phyloP scores from a whole-genome alignment of 1,284 basidiomycete genomes.

The Ustilago crameri region DNA sequence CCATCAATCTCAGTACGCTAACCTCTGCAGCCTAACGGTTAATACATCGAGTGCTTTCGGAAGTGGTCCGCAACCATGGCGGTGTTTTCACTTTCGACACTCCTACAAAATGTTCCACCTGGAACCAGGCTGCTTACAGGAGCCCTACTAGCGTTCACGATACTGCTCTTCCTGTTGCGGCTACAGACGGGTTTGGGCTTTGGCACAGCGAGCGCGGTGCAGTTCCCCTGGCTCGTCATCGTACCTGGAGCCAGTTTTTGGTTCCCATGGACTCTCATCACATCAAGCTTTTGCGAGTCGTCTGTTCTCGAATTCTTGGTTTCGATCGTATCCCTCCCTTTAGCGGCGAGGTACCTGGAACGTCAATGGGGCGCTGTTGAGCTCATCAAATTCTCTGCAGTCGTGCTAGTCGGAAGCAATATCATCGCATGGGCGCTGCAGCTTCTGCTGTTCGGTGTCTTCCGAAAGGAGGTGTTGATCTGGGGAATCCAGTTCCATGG shows the following conservation, averaged over 20 bases:
- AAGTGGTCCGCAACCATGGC: constrained; percentile 29
- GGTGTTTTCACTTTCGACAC: constrained; percentile 48
- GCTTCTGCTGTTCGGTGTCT: constrained; percentile 53
- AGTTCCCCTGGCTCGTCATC: constrained; percentile 81
- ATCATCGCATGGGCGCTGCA: constrained; percentile 61
- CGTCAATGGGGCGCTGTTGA: constrained; percentile 90
- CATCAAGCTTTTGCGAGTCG: constrained; percentile 85
- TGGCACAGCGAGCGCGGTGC: constrained; percentile 70
- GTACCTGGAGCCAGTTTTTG: constrained; percentile 84
- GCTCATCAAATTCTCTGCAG: constrained; percentile 83
- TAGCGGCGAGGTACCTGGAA: constrained; percentile 89
- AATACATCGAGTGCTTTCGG: neutral
- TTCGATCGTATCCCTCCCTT: constrained; percentile 81
- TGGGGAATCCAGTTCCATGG: constrained; percentile 90
- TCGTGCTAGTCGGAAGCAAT: constrained; percentile 70
- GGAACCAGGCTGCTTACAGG: constrained; percentile 43
- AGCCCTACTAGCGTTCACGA: constrained; percentile 40
- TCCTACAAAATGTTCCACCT: constrained; percentile 42
- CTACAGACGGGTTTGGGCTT: constrained; percentile 46
- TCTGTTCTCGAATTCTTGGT: constrained; percentile 83
- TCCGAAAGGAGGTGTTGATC: constrained; percentile 54
- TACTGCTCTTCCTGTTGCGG: constrained; percentile 47
- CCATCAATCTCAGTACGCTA: neutral
- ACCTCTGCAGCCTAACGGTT: neutral
- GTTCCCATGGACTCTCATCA: constrained; percentile 90